Percentiles rank a stretch among this genome's conserved stretches.
Conservation (phyloP, 2,329 filamentous ascomycete species). For the Trichoderma asperellum region DNA sequence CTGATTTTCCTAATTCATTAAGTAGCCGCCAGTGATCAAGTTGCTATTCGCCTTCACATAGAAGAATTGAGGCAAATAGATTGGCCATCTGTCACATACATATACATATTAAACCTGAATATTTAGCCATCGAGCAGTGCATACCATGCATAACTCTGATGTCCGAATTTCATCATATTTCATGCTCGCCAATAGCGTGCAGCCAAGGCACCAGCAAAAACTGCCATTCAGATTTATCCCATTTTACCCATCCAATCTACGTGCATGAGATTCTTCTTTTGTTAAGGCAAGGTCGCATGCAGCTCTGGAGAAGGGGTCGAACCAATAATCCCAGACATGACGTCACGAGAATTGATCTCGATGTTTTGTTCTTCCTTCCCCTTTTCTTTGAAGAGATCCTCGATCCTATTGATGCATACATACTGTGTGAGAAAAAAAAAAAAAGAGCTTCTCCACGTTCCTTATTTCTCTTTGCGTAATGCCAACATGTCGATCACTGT, state of each 20-base stretch:
- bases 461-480: constrained; percentile 3
- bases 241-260: not conserved
- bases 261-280: not conserved
- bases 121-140: not conserved
- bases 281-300: not conserved
- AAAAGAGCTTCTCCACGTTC: not conserved
- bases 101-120: no score
- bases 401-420: not conserved
- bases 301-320: not conserved
- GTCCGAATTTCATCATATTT: constrained; percentile 9
- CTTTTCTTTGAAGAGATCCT: not conserved
- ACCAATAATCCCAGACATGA: constrained; percentile 7
- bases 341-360: not conserved
- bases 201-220: not conserved
- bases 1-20: rapidly evolving
- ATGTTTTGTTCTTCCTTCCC: not conserved
- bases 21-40: not conserved
- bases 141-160: not conserved
- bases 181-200: not conserved
- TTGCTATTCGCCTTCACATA: not conserved
- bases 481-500: not conserved
- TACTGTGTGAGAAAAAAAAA: not conserved
- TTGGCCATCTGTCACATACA: not conserved
- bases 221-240: not conserved
- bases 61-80: not conserved